Base-by-base conservation (phyloP, 768 basidiomycete genomes). In the Suillus decipiens region DNA sequence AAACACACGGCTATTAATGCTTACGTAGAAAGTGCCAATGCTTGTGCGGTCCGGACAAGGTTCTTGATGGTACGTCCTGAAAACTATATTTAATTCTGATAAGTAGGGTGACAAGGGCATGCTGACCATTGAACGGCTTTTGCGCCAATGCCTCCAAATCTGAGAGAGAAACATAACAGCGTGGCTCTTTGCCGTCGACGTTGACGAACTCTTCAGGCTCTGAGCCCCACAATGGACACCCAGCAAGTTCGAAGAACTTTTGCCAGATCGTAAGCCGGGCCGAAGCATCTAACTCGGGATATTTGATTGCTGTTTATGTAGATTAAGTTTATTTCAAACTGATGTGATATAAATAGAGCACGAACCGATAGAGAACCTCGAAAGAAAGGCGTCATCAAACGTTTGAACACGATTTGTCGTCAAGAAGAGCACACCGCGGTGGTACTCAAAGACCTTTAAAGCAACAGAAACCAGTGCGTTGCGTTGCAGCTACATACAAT, bases 381-480 rank as follows among this genome's bases (percentile, higher is more conserved):
- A 86, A 59, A 87, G 80, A 81, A 88, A 89, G 10, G 88, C 88
- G 64, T 86, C 85, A 69, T 89, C 87, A 73, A 88, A 87, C 17
- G 39, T 41, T 57, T 57, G 39, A 31, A 57, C 14, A 1, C 56
- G 55, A 57, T 57, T 85, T 22, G 83, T 85, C 39, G 85, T 85
- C 39, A 86, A 75, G 77, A 86, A 86, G 53, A 86, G 78, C 68
- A 86, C 84, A 6, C 84, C 85, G 39, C 82, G 80, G 72, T 85
- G 85, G 71, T 85, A 86, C 66, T 86, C 85, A 59, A 86, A 78
- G 69, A 84, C 83, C 24, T 84, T 81, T 36, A 85, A 83, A 10
- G 86, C 89, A 19, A 88, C 87, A 2, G 87, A 87, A 5, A 90
- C 87, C 82, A 89, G 87, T 1, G 88, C 88, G 67, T 89, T 90